These are phyloP conservation scores for Huntiella omanensis DNA, from an alignment of 2,329 filamentous ascomycete species.

Conservation along the genomic window DNA sequence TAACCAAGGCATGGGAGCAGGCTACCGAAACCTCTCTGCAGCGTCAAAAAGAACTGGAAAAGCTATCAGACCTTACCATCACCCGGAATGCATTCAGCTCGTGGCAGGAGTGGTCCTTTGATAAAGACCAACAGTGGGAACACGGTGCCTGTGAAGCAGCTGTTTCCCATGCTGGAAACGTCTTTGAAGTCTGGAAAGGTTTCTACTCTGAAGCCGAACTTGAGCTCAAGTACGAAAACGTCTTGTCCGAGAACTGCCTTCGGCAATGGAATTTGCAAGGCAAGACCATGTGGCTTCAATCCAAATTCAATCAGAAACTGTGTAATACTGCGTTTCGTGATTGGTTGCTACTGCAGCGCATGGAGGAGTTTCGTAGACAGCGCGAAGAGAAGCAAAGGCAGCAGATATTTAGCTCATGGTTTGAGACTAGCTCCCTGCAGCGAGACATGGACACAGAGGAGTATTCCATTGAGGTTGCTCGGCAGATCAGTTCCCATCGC, in stretches of 20 bases:
- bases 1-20: slow-evolving; percentile 11
- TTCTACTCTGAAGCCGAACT: slow-evolving; percentile 2
- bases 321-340: slow-evolving; percentile 7
- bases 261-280: slow-evolving; percentile 11
- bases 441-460: background rate
- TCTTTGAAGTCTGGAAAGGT: slow-evolving; percentile 1
- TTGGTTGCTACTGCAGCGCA: slow-evolving; percentile 10
- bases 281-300: slow-evolving; percentile 7
- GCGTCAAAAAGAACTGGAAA: slow-evolving; percentile 1
- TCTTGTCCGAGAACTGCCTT: slow-evolving; percentile 2
- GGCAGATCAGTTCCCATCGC: background rate
- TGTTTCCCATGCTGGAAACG: background rate
- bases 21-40: slow-evolving; percentile 2
- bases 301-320: slow-evolving; percentile 3
- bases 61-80: slow-evolving; percentile 1
- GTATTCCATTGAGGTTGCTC: slow-evolving; percentile 1
- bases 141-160: slow-evolving; percentile 2
- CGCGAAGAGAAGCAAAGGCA: background rate
- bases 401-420: slow-evolving; percentile 1
- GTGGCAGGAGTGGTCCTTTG: slow-evolving; percentile 5
- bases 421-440: background rate
- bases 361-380: slow-evolving; percentile 7
- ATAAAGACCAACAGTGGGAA: background rate
- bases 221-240: slow-evolving; percentile 2
- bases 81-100: background rate